Conservation (phyloP, 2,329 filamentous ascomycete species). For the Diaporthe vexans region DNA sequence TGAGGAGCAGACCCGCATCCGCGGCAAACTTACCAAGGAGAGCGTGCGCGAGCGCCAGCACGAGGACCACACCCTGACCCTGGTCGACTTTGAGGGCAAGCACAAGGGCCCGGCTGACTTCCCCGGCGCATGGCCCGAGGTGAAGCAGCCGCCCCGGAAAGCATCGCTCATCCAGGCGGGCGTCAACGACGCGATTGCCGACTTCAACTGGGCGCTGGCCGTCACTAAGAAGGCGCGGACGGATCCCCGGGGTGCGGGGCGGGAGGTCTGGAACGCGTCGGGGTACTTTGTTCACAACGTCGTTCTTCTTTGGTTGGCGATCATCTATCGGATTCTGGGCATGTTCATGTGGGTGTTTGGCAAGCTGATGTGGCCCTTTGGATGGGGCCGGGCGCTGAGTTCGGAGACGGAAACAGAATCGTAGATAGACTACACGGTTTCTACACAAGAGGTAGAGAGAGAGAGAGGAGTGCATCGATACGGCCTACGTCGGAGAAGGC, state of each 20-base stretch:
- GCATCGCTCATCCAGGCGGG: slow-evolving; percentile 46
- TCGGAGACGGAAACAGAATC: background rate
- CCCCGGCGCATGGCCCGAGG: slow-evolving; percentile 47
- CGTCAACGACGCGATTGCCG: slow-evolving; percentile 40
- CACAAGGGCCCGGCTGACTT: slow-evolving; percentile 47
- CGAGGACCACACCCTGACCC: slow-evolving; percentile 48
- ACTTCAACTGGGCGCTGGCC: slow-evolving; percentile 41
- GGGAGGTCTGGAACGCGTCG: slow-evolving; percentile 28
- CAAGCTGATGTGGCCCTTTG: slow-evolving; percentile 8
- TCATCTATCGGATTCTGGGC: slow-evolving; percentile 25
- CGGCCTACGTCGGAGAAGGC: background rate
- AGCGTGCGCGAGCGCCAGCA: slow-evolving; percentile 48
- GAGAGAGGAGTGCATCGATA: background rate
- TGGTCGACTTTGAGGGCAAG: slow-evolving; percentile 47
- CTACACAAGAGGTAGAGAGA: background rate
- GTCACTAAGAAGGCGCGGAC: slow-evolving; percentile 28
- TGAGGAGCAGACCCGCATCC: slow-evolving; percentile 45
- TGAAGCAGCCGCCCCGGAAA: slow-evolving; percentile 47
- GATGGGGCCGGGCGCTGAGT: background rate
- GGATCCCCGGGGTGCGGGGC: slow-evolving; percentile 28
- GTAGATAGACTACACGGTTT: background rate
- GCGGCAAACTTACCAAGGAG: slow-evolving; percentile 47
- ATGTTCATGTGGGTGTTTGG: slow-evolving; percentile 21
- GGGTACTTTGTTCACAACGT: slow-evolving; percentile 34
- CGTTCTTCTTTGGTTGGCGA: slow-evolving; percentile 26